Evolutionary conservation across 1,284 basidiomycete genomes (phyloP).

Genomic region (Blastosporella zonata): DNA sequence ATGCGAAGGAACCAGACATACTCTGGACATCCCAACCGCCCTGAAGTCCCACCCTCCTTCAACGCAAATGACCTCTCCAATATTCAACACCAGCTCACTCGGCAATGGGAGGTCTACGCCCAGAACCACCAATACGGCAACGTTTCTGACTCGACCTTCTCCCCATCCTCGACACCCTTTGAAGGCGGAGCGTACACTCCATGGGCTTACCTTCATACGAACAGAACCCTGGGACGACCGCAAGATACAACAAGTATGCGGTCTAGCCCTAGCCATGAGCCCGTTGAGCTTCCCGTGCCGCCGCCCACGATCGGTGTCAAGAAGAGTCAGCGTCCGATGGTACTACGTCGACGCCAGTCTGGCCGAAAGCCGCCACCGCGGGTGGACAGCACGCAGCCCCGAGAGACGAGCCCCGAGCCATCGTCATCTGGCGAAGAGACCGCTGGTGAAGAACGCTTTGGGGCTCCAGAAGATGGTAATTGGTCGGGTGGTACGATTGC

Average conservation of each 20-base stretch:
- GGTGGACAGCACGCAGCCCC: conserved; percentile 76
- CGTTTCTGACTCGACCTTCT: conserved; percentile 67
- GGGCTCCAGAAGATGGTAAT: conserved; percentile 34
- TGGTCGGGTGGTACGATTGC: conserved; percentile 28
- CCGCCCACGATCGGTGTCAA: conserved; percentile 34
- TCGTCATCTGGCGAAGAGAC: conserved; percentile 51
- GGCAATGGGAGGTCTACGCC: conserved; percentile 75
- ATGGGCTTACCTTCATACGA: conserved; percentile 62
- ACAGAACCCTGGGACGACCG: conserved; percentile 39
- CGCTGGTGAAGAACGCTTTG: conserved; percentile 41
- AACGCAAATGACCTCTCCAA: conserved; percentile 49
- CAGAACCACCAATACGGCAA: conserved; percentile 60
- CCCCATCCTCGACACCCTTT: conserved; percentile 69
- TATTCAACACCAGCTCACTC: conserved; percentile 64
- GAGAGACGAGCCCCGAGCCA: conserved; percentile 74
- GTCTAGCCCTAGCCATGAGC: conserved; percentile 75
- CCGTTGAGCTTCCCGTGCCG: conserved; percentile 53
- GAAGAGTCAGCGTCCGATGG: conserved; percentile 27
- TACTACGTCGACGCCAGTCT: conserved; percentile 25
- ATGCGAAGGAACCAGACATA: conserved; percentile 52
- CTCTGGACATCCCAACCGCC: conserved; percentile 31
- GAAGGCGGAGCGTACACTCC: conserved; percentile 56
- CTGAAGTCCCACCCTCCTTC: conserved; percentile 41
- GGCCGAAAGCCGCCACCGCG: conserved; percentile 60
- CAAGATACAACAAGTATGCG: conserved; percentile 56